Percentiles rank a stretch among this genome's conserved stretches.
Conservation (phyloP, 2,329 filamentous ascomycete species). For the Pseudocercospora crystallina region DNA sequence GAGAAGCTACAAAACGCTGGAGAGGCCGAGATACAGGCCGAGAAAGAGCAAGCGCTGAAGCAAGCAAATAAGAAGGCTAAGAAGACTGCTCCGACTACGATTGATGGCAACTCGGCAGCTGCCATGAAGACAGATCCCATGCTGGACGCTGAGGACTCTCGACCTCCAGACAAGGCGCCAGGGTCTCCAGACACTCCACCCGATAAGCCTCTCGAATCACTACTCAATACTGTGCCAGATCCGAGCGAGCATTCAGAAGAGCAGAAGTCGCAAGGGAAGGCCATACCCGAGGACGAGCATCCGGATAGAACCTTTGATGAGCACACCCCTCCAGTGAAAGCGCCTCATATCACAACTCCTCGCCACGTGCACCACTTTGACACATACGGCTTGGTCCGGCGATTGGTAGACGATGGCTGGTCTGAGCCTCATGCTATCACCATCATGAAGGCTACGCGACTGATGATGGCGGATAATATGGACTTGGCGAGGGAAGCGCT, state of each 20-base stretch:
- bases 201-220: constrained; percentile 28
- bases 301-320: constrained; percentile 29
- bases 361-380: constrained; percentile 96
- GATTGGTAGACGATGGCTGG: constrained; percentile 72
- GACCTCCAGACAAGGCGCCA: constrained; percentile 9
- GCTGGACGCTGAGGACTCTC: constrained; percentile 21
- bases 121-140: constrained; percentile 23
- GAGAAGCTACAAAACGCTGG: constrained; percentile 31
- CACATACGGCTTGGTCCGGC: constrained; percentile 82
- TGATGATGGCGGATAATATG: constrained; percentile 74
- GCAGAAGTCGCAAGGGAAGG: constrained; percentile 11
- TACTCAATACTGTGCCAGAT: constrained; percentile 32
- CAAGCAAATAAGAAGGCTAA: constrained; percentile 9
- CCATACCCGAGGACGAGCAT: constrained; percentile 29
- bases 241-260: constrained; percentile 24
- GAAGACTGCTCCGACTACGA: constrained; percentile 19
- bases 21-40: constrained; percentile 27
- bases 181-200: constrained; percentile 16
- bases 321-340: constrained; percentile 53
- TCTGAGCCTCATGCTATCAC: constrained; percentile 72
- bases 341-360: constrained; percentile 64
- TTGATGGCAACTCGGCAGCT: constrained; percentile 13
- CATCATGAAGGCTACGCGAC: constrained; percentile 88
- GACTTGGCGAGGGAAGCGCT: constrained; percentile 76
- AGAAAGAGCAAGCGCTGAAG: constrained; percentile 11